Conservation (phyloP, 2,329 filamentous ascomycete genomes). For the Xylariaceae sp. region DNA sequence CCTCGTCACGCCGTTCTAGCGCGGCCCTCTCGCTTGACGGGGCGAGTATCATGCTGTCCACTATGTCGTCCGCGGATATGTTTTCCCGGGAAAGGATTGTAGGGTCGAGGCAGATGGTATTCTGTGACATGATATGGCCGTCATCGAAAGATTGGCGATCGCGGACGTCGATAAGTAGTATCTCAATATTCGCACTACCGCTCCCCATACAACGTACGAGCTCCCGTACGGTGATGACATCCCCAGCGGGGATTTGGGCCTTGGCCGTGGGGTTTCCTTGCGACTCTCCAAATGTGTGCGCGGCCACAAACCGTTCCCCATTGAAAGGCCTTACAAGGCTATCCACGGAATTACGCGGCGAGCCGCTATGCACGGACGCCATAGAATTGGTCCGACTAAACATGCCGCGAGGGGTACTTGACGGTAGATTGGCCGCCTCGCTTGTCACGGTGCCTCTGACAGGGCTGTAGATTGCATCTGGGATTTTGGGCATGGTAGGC, state of each 20-base stretch:
- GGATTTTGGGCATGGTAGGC: constrained; percentile 60
- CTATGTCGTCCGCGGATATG: constrained; percentile 56
- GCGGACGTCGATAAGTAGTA: constrained; percentile 83
- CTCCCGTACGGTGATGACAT: constrained; percentile 60
- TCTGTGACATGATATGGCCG: constrained; percentile 80
- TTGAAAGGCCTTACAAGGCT: constrained; percentile 25
- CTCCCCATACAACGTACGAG: constrained; percentile 65
- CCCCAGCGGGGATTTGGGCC: constrained; percentile 50
- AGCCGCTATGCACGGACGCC: constrained; percentile 31
- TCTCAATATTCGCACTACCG: constrained; percentile 46
- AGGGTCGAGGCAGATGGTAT: constrained; percentile 86
- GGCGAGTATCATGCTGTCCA: constrained; percentile 64
- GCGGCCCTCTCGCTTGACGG: constrained; percentile 68
- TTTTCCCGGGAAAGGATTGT: constrained; percentile 63
- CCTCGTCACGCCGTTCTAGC: constrained; percentile 68
- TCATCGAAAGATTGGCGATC: constrained; percentile 74
- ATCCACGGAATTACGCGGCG: constrained; percentile 26
- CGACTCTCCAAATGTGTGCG: constrained; percentile 24
- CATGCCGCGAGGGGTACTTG: constrained; percentile 58
- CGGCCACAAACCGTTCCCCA: constrained; percentile 32
- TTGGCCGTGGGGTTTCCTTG: constrained; percentile 33
- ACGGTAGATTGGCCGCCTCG: constrained; percentile 58
- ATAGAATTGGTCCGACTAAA: constrained; percentile 56
- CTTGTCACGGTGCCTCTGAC: constrained; percentile 64
- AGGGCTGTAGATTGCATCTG: constrained; percentile 74